Percentiles rank a stretch among this genome's conserved stretches.
Evolutionary conservation across 352 stramenopile genomes (phyloP).

Genomic region (Globisporangium splendens): DNA sequence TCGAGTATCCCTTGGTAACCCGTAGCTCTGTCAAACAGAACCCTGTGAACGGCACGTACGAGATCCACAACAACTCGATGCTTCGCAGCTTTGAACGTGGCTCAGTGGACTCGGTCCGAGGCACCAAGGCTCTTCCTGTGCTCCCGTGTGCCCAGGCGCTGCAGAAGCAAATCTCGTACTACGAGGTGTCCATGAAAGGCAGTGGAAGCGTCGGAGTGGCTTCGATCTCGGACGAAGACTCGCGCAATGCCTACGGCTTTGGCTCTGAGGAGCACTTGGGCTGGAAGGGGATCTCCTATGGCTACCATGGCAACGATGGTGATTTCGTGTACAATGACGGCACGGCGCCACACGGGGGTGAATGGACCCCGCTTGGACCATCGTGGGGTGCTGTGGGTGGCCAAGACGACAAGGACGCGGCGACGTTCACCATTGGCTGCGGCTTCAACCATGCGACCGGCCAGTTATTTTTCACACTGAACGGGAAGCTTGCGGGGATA

Average conservation of each 20-base stretch:
- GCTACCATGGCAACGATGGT: slow-evolving; percentile 84
- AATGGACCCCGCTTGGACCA: slow-evolving; percentile 67
- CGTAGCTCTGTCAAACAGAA: slow-evolving; percentile 39
- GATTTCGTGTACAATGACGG: slow-evolving; percentile 85
- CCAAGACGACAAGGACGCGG: slow-evolving; percentile 19
- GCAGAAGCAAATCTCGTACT: slow-evolving; percentile 61
- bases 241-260: slow-evolving; percentile 70
- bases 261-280: slow-evolving; percentile 79
- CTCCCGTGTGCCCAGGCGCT: slow-evolving; percentile 59
- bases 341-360: slow-evolving; percentile 55
- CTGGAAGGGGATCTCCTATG: slow-evolving; percentile 78
- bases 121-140: slow-evolving; percentile 38
- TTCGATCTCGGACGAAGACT: slow-evolving; percentile 49
- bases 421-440: slow-evolving; percentile 62
- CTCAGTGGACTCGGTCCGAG: slow-evolving; percentile 70
- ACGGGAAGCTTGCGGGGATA: slow-evolving; percentile 59
- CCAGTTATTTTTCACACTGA: slow-evolving; percentile 79
- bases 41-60: slow-evolving; percentile 31
- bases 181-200: slow-evolving; percentile 69
- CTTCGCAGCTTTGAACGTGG: slow-evolving; percentile 69
- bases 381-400: slow-evolving; percentile 49
- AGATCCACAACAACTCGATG: slow-evolving; percentile 81
- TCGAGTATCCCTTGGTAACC: slow-evolving; percentile 52
- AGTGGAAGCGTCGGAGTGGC: slow-evolving; percentile 77
- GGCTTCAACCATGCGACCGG: slow-evolving; percentile 53